Conservation (phyloP, 2,329 filamentous ascomycete genomes). For the Arthrobotrys megalospora region DNA sequence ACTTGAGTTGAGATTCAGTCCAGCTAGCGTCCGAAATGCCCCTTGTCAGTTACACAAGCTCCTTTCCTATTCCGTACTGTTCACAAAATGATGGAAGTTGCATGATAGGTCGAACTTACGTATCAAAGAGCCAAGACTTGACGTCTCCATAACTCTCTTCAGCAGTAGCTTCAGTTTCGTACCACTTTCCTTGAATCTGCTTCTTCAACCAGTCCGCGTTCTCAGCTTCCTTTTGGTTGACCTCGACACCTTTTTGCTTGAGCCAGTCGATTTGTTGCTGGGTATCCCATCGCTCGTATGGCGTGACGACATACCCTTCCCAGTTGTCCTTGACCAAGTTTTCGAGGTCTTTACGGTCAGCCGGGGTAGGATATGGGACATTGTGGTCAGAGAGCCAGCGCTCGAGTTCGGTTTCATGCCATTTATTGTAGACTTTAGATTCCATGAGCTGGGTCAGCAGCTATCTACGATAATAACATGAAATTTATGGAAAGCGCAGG, state of each 20-base stretch:
- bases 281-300: conserved; percentile 83
- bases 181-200: conserved; percentile 82
- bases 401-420: conserved; percentile 98
- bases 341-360: conserved; percentile 95
- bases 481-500: neutral
- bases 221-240: conserved; percentile 76
- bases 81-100: conserved; percentile 45
- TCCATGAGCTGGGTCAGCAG: conserved; percentile 9
- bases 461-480: neutral
- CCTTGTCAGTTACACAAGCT: conserved; percentile 51
- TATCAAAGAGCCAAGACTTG: conserved; percentile 93
- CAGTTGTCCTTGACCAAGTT: conserved; percentile 90
- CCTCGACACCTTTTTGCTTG: conserved; percentile 78
- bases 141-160: conserved; percentile 79
- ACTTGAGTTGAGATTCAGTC: conserved; percentile 92
- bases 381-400: conserved; percentile 95
- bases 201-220: conserved; percentile 78
- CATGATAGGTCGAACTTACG: conserved; percentile 69
- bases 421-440: conserved; percentile 88
- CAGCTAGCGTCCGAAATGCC: conserved; percentile 73
- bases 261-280: conserved; percentile 79
- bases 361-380: conserved; percentile 88
- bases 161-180: conserved; percentile 82
- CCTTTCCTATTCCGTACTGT: neutral
- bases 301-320: conserved; percentile 81